Percentiles rank a stretch among this genome's conserved stretches.
These are phyloP conservation scores for Neurospora sp. DNA, from an alignment of 495 filamentous ascomycete genomes.

Conservation along the genomic window DNA sequence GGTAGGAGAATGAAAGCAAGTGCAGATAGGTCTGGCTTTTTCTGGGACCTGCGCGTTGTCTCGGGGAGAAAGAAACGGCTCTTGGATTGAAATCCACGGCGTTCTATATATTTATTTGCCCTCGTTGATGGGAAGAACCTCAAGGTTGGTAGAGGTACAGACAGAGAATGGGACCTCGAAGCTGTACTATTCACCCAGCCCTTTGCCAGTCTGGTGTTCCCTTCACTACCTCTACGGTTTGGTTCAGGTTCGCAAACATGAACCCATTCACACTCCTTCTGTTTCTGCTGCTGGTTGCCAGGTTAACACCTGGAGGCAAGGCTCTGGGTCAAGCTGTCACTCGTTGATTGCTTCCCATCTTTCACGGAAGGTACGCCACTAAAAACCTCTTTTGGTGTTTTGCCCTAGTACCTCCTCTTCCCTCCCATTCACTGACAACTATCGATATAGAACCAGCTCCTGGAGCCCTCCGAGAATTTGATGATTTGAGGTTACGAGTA, in stretches of 20 bases:
- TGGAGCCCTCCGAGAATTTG: not conserved
- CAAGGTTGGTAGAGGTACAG: no score
- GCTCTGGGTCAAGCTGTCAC: rapidly evolving
- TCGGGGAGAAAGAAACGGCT: not conserved
- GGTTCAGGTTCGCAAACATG: not conserved
- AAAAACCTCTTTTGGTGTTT: not conserved
- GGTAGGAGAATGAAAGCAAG: not conserved
- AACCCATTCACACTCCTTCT: not conserved
- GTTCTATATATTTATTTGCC: no score
- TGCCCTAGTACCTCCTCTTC: not conserved
- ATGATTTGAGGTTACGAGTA: no score
- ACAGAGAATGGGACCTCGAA: no score
- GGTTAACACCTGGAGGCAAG: not conserved
- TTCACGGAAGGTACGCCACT: not conserved
- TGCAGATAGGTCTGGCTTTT: not conserved
- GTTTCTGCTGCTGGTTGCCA: not conserved
- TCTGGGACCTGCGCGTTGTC: no score
- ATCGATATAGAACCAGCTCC: not conserved
- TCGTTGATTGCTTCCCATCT: not conserved
- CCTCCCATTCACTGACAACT: not conserved
- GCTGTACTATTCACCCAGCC: no score
- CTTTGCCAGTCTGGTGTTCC: no score
- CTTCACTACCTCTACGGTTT: not conserved
- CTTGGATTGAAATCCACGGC: no score
- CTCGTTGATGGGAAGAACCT: no score